These are phyloP conservation scores for Boletus insuetus DNA, from an alignment of 768 basidiomycete species.

Conservation along the genomic window DNA sequence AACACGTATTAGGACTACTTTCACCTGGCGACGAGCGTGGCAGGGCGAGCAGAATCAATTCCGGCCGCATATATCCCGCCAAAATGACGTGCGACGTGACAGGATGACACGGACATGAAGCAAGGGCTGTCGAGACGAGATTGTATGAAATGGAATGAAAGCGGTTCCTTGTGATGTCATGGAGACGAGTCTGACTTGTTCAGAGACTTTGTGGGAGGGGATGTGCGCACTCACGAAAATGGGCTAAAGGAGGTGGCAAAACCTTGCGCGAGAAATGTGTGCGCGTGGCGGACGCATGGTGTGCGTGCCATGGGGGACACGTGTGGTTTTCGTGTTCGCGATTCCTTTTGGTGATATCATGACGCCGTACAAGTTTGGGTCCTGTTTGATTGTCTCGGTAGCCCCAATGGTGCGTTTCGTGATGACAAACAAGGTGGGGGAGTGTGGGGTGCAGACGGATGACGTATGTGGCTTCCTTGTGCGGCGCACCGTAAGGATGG, in stretches of 20 bases:
- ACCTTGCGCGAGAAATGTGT: slow-evolving; percentile 6
- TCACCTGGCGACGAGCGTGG: slow-evolving; percentile 2
- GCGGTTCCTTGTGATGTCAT: slow-evolving; percentile 2
- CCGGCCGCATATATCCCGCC: too few species aligned
- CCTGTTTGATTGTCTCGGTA: slow-evolving; percentile 14
- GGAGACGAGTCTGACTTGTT: neutral
- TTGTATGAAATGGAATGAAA: neutral
- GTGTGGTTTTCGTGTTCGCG: slow-evolving; percentile 15
- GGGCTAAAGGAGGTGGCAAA: neutral
- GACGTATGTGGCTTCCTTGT: slow-evolving; percentile 13
- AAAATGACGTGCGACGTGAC: neutral
- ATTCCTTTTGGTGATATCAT: slow-evolving; percentile 17
- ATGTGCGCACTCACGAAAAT: neutral
- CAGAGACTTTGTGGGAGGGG: slow-evolving; percentile 2
- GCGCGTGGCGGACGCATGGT: slow-evolving; percentile 27
- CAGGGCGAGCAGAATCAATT: neutral
- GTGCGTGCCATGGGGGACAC: slow-evolving; percentile 29
- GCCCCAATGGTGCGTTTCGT: slow-evolving; percentile 12
- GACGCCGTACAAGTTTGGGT: slow-evolving; percentile 9
- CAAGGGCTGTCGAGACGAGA: neutral
- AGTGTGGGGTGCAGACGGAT: slow-evolving; percentile 9
- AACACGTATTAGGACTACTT: slow-evolving; percentile 1
- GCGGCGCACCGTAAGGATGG: slow-evolving; percentile 1
- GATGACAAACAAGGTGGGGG: too few species aligned
- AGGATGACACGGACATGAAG: slow-evolving; percentile 11